Percentiles rank a stretch among this genome's conserved stretches.
Conservation (phyloP, 1,284 basidiomycete genomes). For the Cutaneotrichosporon cavernicola region DNA sequence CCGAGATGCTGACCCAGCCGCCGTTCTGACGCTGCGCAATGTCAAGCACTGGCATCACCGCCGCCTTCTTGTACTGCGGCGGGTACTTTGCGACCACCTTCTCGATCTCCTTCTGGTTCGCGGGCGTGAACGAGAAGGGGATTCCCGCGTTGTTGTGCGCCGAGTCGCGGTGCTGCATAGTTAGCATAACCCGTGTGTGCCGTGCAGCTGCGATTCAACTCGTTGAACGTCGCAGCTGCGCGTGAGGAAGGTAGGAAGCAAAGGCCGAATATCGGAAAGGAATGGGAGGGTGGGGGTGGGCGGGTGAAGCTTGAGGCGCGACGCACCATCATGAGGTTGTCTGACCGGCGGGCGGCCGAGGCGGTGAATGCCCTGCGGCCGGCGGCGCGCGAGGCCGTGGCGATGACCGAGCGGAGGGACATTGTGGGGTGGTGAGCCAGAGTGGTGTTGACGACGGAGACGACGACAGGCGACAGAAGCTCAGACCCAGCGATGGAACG, state of each 20-base stretch:
- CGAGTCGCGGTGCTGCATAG: slow-evolving; percentile 81
- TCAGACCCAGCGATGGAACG: slow-evolving; percentile 4
- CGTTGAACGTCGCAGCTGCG: not conserved
- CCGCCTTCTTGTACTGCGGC: slow-evolving; percentile 95
- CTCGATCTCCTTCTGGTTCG: slow-evolving; percentile 79
- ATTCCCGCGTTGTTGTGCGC: slow-evolving; percentile 91
- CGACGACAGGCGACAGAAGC: slow-evolving; percentile 9
- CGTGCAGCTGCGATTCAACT: too few species aligned
- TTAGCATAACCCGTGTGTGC: not conserved
- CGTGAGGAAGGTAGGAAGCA: not conserved
- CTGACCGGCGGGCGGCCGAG: slow-evolving; percentile 57
- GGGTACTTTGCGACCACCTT: slow-evolving; percentile 93
- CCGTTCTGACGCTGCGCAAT: slow-evolving; percentile 96
- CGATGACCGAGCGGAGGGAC: slow-evolving; percentile 43
- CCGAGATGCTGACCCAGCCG: slow-evolving; percentile 97
- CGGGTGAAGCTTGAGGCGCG: not conserved
- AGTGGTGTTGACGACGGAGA: slow-evolving; percentile 6
- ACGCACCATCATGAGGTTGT: slow-evolving; percentile 64
- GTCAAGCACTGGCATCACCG: slow-evolving; percentile 94
- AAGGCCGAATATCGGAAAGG: too few species aligned
- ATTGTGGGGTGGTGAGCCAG: slow-evolving; percentile 27
- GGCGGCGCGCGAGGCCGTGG: slow-evolving; percentile 29
- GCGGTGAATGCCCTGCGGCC: slow-evolving; percentile 56
- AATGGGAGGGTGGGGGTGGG: not conserved
- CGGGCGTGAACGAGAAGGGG: slow-evolving; percentile 78